Evolutionary conservation across 192 early-diverging fungal species (phyloP), one percentile per base, ranked within the genome.

Genomic region (Obelidium mucronatum): DNA sequence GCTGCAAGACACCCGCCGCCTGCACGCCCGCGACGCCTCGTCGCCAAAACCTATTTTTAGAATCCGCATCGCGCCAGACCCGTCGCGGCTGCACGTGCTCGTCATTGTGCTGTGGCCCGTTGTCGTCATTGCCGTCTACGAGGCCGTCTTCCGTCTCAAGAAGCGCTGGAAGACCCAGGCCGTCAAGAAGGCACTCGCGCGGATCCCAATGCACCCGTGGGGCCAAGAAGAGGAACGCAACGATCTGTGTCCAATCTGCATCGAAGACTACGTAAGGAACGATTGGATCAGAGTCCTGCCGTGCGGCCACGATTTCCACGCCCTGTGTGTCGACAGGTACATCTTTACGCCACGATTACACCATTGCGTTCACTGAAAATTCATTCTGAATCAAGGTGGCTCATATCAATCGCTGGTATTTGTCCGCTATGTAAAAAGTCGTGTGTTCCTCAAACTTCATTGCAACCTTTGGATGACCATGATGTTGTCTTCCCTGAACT

Each of bases 251-350:
- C 89, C 92, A 3, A 97, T 99, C 30, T 99, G 97, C 83, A 81
- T 99, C 63, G 96, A 97, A 19, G 94, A 97, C 59, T 98, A 93
- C 84, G 80, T 86, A 24, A 90, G 92, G 70, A 93, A 91, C 22
- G 92, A 94, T 22, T 87, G 91, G 74, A 75, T 97, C 26, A 80
- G 96, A 13, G 84, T 92, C 8, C 79, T 99, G 44, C 92, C 93
- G 3, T 99, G 97, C 81, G 86, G 80, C 56, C 97, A 99, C 78
- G 88, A 94, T 67, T 98, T 93, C 74, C 97, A 99, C 77, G 84
- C 90, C 24, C 78, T 76, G n/a, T 99, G 97, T 76, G 91, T 99
- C 36, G 97, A 99, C 74, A 91, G 86, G 59, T 60, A 15, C 13
- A 52, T 13, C 73, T 86, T 26, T 76, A 15, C 13, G 13, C 51